These are phyloP conservation scores for Salvia miltiorrhiza DNA, from an alignment of 257 asterid genomes.

Conservation along the genomic window DNA sequence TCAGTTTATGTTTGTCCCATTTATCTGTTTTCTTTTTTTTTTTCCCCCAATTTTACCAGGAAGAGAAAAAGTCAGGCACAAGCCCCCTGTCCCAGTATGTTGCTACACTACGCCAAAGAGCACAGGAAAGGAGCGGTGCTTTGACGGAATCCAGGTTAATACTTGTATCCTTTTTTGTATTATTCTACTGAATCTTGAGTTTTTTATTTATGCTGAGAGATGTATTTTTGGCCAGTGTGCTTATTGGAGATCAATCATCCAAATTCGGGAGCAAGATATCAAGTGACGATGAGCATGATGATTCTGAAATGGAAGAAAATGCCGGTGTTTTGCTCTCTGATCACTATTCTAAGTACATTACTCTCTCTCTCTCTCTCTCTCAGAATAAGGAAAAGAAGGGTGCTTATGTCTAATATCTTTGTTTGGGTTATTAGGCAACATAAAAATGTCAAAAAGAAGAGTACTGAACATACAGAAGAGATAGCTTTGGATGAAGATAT, in stretches of 20 bases:
- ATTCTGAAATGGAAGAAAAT: constrained; percentile 44
- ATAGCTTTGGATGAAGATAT: constrained; percentile 60
- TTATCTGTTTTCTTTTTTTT: not conserved
- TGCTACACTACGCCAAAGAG: constrained; percentile 57
- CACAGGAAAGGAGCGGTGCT: constrained; percentile 66
- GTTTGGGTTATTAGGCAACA: constrained; percentile 29
- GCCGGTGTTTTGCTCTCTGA: constrained; percentile 41
- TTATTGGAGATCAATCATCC: constrained; percentile 63
- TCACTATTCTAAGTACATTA: constrained; percentile 44
- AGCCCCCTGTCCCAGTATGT: constrained; percentile 76
- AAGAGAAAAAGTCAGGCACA: constrained; percentile 46
- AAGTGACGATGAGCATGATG: constrained; percentile 52
- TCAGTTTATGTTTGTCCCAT: not conserved
- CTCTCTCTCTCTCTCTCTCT: constrained; percentile 20
- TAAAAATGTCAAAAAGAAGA: constrained; percentile 39
- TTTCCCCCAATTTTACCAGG: constrained; percentile 32
- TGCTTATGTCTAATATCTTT: constrained; percentile 10
- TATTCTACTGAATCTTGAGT: not conserved
- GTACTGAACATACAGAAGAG: constrained; percentile 28
- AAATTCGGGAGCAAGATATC: constrained; percentile 36
- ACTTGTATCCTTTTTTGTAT: not conserved
- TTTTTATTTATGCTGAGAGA: not conserved
- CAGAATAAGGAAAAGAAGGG: not conserved
- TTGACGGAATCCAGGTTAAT: constrained; percentile 68
- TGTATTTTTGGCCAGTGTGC: constrained; percentile 37